Base-by-base conservation (phyloP, 345 rosid genomes). In the Excoecaria agallocha region DNA sequence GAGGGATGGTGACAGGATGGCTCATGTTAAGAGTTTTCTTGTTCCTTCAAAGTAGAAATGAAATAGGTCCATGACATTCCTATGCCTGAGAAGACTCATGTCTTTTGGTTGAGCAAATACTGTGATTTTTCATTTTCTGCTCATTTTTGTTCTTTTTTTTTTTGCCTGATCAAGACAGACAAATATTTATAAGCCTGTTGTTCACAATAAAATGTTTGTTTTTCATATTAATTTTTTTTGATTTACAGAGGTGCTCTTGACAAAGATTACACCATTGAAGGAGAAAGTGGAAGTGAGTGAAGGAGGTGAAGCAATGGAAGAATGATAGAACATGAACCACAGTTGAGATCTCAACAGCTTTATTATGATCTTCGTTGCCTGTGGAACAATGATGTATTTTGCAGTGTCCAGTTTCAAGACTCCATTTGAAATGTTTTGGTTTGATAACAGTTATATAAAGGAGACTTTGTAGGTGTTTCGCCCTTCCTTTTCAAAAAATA, bases 301-400 rank as follows among this genome's bases (percentile, higher is more conserved):
- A 82, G 91, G 79, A 63, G 91, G 87, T 35, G 91, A 92, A 70
- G 91, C 85, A 2, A 91, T 92, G 97, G 97, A 91, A 82, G 93
- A 90, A 77, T 90, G 73, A 85, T 68, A 30, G 22, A 30, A 35
- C 58, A 37, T 50, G 10, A 43, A 13, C 10, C 8, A 3, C 35
- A 19, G 77, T 38, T 56, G 60, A 56, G 46, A 68, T 37, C 7
- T 13, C n/a, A 38, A 49, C 0, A 13, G 30, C 57, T 41, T 48
- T n/a, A 1, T 30, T 19, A 37, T 12, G 74, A 13, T 43, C 3
- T 74, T 66, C 54, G 56, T 56, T 65, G n/a, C n/a, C 46, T 25
- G 4, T 35, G 49, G 20, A 64, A 61, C 22, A 39, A n/a, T 55
- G 41, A 3, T 41, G 15, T 67, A 35, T 63, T 56, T 17, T 15